A percentile compares a stretch with the other conserved stretches of the same genome.
phyloP scores from a whole-genome alignment of 768 basidiomycete species.

The Boletus vinaceobasis region DNA sequence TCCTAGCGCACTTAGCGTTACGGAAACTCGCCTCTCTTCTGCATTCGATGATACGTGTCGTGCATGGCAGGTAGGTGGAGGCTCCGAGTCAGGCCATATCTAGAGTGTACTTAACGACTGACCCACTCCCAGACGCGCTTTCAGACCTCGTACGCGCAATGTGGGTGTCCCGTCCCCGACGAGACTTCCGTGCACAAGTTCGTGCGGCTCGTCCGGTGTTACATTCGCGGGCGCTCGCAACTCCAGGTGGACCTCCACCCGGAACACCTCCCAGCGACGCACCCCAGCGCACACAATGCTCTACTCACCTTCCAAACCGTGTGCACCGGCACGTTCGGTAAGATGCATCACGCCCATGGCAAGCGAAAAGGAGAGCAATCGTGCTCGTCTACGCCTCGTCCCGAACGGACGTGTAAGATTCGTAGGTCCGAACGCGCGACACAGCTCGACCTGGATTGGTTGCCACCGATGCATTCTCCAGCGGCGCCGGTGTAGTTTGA shows the following conservation, averaged over 20 bases:
- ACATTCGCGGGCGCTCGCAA: slow-evolving; percentile 19
- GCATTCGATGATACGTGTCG: slow-evolving; percentile 52
- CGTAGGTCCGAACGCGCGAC: neutral
- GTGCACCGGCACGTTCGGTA: slow-evolving; percentile 19
- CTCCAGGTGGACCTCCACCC: slow-evolving; percentile 33
- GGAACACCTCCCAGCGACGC: slow-evolving; percentile 47
- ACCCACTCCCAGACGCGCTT: slow-evolving; percentile 38
- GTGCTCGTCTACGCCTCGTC: neutral
- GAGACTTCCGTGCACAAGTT: slow-evolving; percentile 44
- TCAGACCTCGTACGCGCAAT: slow-evolving; percentile 51
- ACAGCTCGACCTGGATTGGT: neutral
- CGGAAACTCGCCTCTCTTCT: slow-evolving; percentile 41
- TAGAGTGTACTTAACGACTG: neutral
- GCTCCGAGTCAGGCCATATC: too few species aligned
- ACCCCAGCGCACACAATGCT: slow-evolving; percentile 54
- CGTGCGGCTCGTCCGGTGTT: slow-evolving; percentile 30
- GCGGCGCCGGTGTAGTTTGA: neutral
- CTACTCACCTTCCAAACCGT: slow-evolving; percentile 35
- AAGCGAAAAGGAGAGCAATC: neutral
- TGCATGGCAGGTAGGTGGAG: slow-evolving; percentile 43
- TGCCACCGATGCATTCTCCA: neutral
- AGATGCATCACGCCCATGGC: neutral
- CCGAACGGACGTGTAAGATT: neutral
- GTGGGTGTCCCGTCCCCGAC: slow-evolving; percentile 54
- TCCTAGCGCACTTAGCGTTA: slow-evolving; percentile 47